These are phyloP conservation scores for Eucalyptus sp. DNA, from an alignment of 345 rosid genomes.

Conservation along the genomic window DNA sequence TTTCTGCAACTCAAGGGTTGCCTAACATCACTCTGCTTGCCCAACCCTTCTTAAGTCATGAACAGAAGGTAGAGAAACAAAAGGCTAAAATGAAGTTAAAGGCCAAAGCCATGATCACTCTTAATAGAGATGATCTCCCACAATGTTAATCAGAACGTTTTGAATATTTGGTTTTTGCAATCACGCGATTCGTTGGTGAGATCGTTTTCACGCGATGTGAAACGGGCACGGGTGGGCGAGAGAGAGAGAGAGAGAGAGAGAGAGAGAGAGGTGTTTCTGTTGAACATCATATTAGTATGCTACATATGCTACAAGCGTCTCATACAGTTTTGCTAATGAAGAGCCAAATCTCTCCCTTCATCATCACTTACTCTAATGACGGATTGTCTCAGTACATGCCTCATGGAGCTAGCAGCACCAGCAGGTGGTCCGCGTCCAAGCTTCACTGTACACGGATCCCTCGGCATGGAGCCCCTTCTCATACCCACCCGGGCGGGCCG, in stretches of 20 bases:
- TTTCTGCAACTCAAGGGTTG: background rate
- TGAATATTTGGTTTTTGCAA: background rate
- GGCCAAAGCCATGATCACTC: background rate
- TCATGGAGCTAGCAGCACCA: background rate
- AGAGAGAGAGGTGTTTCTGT: background rate
- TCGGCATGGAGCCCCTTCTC: background rate
- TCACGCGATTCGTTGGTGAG: background rate
- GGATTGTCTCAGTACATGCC: background rate
- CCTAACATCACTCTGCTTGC: background rate
- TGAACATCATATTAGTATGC: background rate
- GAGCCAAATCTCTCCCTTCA: background rate
- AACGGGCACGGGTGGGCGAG: fast-evolving
- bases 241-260: background rate
- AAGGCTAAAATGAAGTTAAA: background rate
- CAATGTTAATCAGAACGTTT: background rate
- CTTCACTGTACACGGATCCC: background rate
- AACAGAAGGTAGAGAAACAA: background rate
- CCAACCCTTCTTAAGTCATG: background rate
- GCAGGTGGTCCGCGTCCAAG: background rate
- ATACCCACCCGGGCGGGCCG: background rate
- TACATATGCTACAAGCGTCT: background rate
- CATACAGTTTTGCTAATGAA: background rate
- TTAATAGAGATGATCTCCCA: background rate
- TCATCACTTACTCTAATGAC: background rate
- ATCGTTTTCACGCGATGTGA: background rate